These are phyloP conservation scores for Eucalyptus brandiana DNA, from an alignment of 345 rosid genomes.

Conservation along the genomic window DNA sequence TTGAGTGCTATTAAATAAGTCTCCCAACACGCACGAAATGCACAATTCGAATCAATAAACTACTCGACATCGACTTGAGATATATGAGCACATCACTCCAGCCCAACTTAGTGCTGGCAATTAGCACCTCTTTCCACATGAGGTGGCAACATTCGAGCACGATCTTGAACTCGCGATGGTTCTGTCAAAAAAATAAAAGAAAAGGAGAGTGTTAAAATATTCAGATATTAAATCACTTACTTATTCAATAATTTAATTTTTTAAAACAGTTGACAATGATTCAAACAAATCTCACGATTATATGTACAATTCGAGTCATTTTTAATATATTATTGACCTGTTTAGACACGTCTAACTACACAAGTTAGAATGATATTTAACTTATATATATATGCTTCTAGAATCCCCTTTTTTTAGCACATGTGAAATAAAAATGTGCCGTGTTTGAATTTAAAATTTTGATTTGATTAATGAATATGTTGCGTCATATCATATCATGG, in stretches of 20 bases:
- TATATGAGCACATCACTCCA: not conserved
- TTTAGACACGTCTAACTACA: not conserved
- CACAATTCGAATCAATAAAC: not conserved
- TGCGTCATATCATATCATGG: not conserved
- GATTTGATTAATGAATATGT: not conserved
- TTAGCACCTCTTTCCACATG: not conserved
- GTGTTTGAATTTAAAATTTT: not conserved
- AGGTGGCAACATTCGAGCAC: not conserved
- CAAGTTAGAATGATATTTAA: no score
- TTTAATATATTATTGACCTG: accelerated
- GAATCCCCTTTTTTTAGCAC: not conserved
- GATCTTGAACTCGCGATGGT: not conserved
- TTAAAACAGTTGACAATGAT: no score
- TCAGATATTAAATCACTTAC: no score
- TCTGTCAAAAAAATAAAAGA: not conserved
- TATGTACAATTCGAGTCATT: not conserved
- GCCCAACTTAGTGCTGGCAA: not conserved
- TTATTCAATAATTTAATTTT: no score
- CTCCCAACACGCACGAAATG: not conserved
- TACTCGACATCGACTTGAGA: no score
- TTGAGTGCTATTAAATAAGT: not conserved
- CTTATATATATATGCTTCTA: not conserved
- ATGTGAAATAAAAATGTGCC: accelerated
- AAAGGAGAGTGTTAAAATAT: no score
- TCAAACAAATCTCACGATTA: no score